Evolutionary conservation across 768 basidiomycete genomes (phyloP).

Genomic region (Mycena amicta): DNA sequence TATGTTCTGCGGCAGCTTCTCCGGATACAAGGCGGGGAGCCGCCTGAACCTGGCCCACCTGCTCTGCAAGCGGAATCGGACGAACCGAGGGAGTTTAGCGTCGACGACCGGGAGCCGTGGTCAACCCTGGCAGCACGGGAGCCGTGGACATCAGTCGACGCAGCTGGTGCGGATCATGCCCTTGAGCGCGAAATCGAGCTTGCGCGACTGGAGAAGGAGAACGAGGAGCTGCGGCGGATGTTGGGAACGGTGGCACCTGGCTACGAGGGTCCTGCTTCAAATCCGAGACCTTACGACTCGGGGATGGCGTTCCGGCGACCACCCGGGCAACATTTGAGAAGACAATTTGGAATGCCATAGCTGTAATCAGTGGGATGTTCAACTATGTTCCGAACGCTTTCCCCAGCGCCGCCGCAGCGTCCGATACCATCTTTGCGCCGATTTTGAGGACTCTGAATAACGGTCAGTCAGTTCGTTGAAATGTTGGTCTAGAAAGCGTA

Average conservation of each 20-base stretch:
- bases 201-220: slow-evolving; percentile 84
- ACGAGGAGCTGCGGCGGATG: slow-evolving; percentile 76
- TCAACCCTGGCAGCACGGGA: slow-evolving; percentile 32
- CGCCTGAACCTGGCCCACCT: slow-evolving; percentile 23
- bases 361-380: background rate
- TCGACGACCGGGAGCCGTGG: slow-evolving; percentile 46
- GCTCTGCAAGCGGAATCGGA: slow-evolving; percentile 2
- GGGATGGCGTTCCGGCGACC: background rate
- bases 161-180: slow-evolving; percentile 65
- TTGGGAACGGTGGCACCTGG: slow-evolving; percentile 44
- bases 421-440: slow-evolving; percentile 39
- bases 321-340: background rate
- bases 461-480: slow-evolving; percentile 11
- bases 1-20: slow-evolving; percentile 69
- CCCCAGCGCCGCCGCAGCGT: slow-evolving; percentile 37
- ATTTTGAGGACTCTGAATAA: slow-evolving; percentile 28
- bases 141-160: slow-evolving; percentile 39
- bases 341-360: background rate
- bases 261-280: background rate
- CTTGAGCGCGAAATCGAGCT: slow-evolving; percentile 92
- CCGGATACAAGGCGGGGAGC: slow-evolving; percentile 72
- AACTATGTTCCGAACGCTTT: slow-evolving; percentile 29
- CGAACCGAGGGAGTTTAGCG: slow-evolving; percentile 24
- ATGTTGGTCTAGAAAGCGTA: background rate
- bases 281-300: slow-evolving; percentile 5